Evolutionary conservation across 1,284 basidiomycete genomes (phyloP), one percentile per base, ranked within the genome.

Genomic region (Rhodofomes roseus): DNA sequence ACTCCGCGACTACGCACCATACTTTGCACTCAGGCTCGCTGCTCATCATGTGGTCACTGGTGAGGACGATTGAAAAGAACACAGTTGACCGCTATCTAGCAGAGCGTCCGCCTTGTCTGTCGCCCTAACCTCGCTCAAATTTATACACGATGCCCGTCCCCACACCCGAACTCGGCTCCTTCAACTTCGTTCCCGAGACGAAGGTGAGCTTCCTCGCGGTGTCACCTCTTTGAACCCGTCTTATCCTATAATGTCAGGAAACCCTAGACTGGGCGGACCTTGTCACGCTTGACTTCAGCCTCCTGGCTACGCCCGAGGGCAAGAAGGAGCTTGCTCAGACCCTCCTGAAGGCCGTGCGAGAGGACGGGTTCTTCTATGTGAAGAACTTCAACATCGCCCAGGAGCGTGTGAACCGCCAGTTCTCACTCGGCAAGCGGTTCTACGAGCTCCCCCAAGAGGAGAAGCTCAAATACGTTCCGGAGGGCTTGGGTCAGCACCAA

Each of bases 231-330:
- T 20, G 2, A 29, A 44, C 25, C 16, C 14, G 4, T 6, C 54
- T 43, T 2, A 39, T 39, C 36, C 27, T 2, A 9, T 22, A 6
- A 20, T 23, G 44, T 18, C 60, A 79, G 78, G 77, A 77, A 58
- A 67, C 73, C 60, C 72, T 80, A 51, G 78, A 81, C 58, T 82
- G 79, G 77, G 82, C 82, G 0, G 81, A 83, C 34, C 73, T 83
- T n/a, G 73, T 78, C 54, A 80, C 78, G 23, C 70, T 85, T 43
- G 83, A 85, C 68, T 70, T 85, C 51, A 73, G 74, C 58, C 68
- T 75, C 31, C 74, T 74, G 61, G 64, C 63, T 25, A 79, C 76
- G 2, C 76, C 77, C 0, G 78, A 80, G 62, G 80, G 78, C 50
- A 79, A 77, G 72, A 74, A 73, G 68, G 72, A 71, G 69, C 79